These are phyloP conservation scores for Beauveria medogensis DNA, from an alignment of 2,329 filamentous ascomycete genomes.

Conservation along the genomic window DNA sequence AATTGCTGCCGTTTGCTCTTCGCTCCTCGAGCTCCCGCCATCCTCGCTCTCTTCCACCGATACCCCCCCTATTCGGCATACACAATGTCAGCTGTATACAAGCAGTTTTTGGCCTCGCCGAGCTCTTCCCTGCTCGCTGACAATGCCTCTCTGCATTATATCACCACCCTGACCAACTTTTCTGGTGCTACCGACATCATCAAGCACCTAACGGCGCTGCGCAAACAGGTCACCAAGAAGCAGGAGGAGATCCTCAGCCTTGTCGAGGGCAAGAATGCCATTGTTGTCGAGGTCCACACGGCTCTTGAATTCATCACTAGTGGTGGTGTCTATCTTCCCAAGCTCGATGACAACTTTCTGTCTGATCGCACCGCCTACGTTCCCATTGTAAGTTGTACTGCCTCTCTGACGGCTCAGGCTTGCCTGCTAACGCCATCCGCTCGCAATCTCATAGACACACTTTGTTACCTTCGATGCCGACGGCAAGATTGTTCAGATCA, in stretches of 20 bases:
- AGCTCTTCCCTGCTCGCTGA: constrained; percentile 54
- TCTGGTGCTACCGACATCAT: constrained; percentile 66
- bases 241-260: constrained; percentile 66
- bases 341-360: constrained; percentile 90
- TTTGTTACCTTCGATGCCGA: constrained; percentile 74
- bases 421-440: not conserved
- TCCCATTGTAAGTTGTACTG: constrained; percentile 60
- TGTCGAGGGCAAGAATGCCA: constrained; percentile 61
- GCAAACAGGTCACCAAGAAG: constrained; percentile 73
- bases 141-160: constrained; percentile 72
- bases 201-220: constrained; percentile 68
- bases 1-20: not conserved
- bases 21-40: not conserved
- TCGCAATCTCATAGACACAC: constrained; percentile 54
- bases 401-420: not conserved
- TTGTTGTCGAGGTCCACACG: constrained; percentile 81
- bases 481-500: constrained; percentile 77
- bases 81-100: constrained; percentile 48
- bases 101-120: constrained; percentile 63
- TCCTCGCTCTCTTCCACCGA: not conserved
- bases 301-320: constrained; percentile 71
- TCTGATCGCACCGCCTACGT: constrained; percentile 72
- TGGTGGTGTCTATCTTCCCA: constrained; percentile 80
- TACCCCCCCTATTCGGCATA: constrained; percentile 11
- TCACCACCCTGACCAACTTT: constrained; percentile 76